Evolutionary conservation across 1,139 yeast species (phyloP), one percentile per base, ranked within the genome.

Genomic region (Lodderomyces margitis): DNA sequence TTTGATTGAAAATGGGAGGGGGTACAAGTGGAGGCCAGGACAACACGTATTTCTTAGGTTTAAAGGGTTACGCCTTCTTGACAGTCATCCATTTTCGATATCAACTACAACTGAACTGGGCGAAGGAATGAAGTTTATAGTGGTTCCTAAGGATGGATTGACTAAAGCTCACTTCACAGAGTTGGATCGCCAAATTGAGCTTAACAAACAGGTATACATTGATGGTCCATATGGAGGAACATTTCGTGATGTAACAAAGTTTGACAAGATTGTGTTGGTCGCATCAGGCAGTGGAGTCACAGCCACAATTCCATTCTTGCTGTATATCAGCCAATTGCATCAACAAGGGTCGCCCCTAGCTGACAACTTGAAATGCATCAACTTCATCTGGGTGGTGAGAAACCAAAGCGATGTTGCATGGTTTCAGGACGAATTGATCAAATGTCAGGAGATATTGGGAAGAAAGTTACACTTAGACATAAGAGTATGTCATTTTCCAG

Each of bases 181-280:
- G 46, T 52, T 70, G 37, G 62, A 64, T 36, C 54, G 56, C 7
- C 50, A 48, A 27, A 48, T 57, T 3, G 41, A 50, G 4, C 45
- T 47, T 16, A 54, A 59, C 21, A 62, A 62, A 46, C 54, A 57
- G 27, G 77, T 78, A 0, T 67, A 59, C 46, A 55, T 81, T 37
- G 87, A 81, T 54, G 87, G 87, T 3, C 83, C 87, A 2, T 81
- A 80, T 48, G 86, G 87, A 7, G 86, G 86, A 0, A 53, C 75
- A 37, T 56, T 67, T 11, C 66, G 87, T 51, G 76, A 77, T 47
- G 58, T 68, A 8, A 55, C 66, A 28, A 57, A 78, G 1, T 81
- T 81, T 55, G 78, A 78, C 41, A 68, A 71, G 37, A 65, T 75
- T 1, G 54, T 66, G 4, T 54, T 78, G 19, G 33, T 75, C 7